Evolutionary conservation across 352 stramenopile genomes (phyloP).

Genomic region (Pythium aphanidermatum): DNA sequence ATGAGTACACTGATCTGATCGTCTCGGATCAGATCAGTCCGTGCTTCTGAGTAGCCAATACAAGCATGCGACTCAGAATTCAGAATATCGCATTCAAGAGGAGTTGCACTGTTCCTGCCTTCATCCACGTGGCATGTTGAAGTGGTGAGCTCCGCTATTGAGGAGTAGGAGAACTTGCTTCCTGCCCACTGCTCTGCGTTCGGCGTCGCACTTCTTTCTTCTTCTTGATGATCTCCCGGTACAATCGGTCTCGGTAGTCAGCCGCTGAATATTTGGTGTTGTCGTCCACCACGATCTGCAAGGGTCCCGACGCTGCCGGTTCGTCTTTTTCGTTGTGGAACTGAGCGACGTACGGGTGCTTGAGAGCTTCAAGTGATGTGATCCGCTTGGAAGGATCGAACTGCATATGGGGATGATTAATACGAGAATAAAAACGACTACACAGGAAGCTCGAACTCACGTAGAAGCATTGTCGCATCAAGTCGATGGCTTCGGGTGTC

Average conservation of each 20-base stretch:
- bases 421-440: background rate
- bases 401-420: conserved; percentile 20
- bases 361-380: conserved; percentile 79
- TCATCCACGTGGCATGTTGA: background rate
- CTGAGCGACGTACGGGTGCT: conserved; percentile 92
- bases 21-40: conserved; percentile 4
- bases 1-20: background rate
- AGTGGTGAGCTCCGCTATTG: conserved; percentile 5
- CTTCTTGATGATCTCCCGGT: conserved; percentile 91
- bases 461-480: conserved; percentile 87
- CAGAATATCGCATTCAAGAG: background rate
- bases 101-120: background rate
- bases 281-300: conserved; percentile 90
- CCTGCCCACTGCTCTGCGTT: conserved; percentile 22
- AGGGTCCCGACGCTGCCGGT: conserved; percentile 48
- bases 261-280: conserved; percentile 93
- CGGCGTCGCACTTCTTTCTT: conserved; percentile 87
- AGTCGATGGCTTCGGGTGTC: conserved; percentile 80
- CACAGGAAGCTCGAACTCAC: conserved; percentile 21
- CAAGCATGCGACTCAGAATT: background rate
- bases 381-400: conserved; percentile 92
- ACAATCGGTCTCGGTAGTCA: conserved; percentile 92
- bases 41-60: background rate
- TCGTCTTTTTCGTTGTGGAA: conserved; percentile 96
- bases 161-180: conserved; percentile 18